phyloP scores from a whole-genome alignment of 352 stramenopile species.

The Globisporangium perplexum region DNA sequence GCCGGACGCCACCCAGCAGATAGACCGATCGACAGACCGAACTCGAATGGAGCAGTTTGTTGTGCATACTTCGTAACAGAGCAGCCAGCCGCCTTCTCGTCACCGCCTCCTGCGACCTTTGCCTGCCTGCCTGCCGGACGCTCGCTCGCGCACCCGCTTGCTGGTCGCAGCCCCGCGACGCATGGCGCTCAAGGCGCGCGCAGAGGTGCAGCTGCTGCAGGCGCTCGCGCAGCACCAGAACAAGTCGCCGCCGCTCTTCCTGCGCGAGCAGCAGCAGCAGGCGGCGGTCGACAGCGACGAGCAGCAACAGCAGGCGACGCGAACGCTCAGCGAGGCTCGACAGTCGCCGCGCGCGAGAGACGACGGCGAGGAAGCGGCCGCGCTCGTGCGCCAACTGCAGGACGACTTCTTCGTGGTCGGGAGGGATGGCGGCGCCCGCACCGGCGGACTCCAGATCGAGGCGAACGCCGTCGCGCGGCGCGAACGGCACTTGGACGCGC shows the following conservation, averaged over 20 bases:
- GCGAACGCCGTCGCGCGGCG: slow-evolving; percentile 48
- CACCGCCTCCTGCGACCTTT: too few relatives aligned
- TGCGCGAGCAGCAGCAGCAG: slow-evolving; percentile 41
- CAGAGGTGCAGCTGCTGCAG: slow-evolving; percentile 44
- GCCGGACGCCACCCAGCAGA: too few relatives aligned
- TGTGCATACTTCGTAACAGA: too few relatives aligned
- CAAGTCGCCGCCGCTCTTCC: slow-evolving; percentile 36
- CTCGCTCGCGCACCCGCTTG: too few relatives aligned
- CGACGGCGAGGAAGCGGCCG: slow-evolving; percentile 42
- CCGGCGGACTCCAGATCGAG: slow-evolving; percentile 32
- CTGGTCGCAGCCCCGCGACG: too few relatives aligned
- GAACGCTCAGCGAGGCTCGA: too few relatives aligned
- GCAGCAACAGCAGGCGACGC: too few relatives aligned
- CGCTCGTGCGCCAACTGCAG: slow-evolving; percentile 48
- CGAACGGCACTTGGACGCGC: slow-evolving; percentile 49
- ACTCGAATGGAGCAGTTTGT: too few relatives aligned
- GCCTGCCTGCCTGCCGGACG: too few relatives aligned
- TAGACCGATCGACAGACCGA: too few relatives aligned
- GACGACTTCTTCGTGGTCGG: slow-evolving; percentile 28
- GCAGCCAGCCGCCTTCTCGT: too few relatives aligned
- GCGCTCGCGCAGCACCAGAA: slow-evolving; percentile 33
- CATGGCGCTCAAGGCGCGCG: slow-evolving; percentile 40
- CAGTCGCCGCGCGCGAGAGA: too few relatives aligned
- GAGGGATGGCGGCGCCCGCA: slow-evolving; percentile 6
- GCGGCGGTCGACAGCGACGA: slow-evolving; percentile 13